These are phyloP conservation scores for Xylaria sp. DNA, from an alignment of 2,329 filamentous ascomycete genomes.

Conservation along the genomic window DNA sequence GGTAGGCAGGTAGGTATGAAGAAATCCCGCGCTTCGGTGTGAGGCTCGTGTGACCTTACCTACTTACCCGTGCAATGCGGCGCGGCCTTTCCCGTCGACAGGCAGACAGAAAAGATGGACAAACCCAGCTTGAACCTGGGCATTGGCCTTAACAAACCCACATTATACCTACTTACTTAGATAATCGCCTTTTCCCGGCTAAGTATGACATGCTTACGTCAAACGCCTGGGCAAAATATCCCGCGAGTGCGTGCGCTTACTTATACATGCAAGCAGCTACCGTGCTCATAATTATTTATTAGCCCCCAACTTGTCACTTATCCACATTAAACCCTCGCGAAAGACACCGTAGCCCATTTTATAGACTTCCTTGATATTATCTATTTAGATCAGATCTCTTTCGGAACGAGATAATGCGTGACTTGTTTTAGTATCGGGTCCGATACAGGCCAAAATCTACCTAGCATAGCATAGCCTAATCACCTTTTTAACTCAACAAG, in stretches of 20 bases:
- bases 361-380: constrained; percentile 1
- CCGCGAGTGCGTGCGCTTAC: constrained; percentile 4
- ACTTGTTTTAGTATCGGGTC: constrained; percentile 7
- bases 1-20: neutral
- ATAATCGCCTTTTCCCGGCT: constrained; percentile 15
- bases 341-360: neutral
- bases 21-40: constrained; percentile 32
- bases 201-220: constrained; percentile 26
- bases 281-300: too few relatives aligned
- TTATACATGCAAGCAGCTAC: too few relatives aligned
- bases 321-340: neutral
- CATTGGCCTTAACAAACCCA: neutral
- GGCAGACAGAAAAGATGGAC: neutral
- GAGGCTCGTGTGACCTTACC: constrained; percentile 35
- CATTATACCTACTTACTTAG: constrained; percentile 11
- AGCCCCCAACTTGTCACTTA: too few relatives aligned
- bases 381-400: neutral
- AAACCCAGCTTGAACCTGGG: neutral
- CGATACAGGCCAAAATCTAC: neutral
- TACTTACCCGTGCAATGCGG: constrained; percentile 1
- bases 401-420: neutral
- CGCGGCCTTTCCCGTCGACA: constrained; percentile 16
- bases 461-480: neutral
- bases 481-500: neutral
- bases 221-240: constrained; percentile 20